Conservation (phyloP, 2,329 filamentous ascomycete species). For the Salinomyces thailandicus region DNA sequence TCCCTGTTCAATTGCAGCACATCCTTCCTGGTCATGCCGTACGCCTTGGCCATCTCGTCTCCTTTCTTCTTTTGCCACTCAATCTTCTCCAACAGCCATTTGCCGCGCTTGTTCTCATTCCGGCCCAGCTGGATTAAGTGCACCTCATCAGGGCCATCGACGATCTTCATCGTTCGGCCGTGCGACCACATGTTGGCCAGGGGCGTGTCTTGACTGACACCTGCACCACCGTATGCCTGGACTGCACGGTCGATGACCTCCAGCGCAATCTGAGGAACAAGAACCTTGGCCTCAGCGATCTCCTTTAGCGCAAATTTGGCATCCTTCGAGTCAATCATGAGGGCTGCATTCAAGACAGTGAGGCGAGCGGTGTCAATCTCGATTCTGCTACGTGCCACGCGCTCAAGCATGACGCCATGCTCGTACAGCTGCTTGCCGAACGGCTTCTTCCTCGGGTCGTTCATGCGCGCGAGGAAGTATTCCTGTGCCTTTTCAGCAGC, state of each 20-base stretch:
- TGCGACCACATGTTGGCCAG: conserved; percentile 50
- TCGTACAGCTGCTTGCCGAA: conserved; percentile 80
- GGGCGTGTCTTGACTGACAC: conserved; percentile 89
- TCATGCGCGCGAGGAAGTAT: conserved; percentile 88
- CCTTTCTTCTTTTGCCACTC: conserved; percentile 54
- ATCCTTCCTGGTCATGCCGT: conserved; percentile 38
- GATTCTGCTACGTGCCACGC: conserved; percentile 82
- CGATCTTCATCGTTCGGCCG: conserved; percentile 26
- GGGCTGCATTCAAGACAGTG: conserved; percentile 84
- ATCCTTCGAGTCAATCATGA: conserved; percentile 82
- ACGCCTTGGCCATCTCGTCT: conserved; percentile 54
- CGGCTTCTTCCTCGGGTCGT: conserved; percentile 80
- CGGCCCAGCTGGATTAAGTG: conserved; percentile 71
- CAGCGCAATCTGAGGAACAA: conserved; percentile 72
- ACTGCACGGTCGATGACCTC: conserved; percentile 89
- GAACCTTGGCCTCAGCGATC: conserved; percentile 90
- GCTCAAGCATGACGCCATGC: conserved; percentile 91
- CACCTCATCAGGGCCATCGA: conserved; percentile 91
- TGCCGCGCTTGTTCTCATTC: conserved; percentile 60
- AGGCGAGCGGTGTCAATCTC: conserved; percentile 90
- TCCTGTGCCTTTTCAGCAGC: conserved; percentile 84
- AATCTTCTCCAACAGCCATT: conserved; percentile 48
- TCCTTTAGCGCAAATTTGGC: conserved; percentile 85
- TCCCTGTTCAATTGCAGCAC: conserved; percentile 32
- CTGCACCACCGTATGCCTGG: conserved; percentile 82